Conservation (phyloP, 805 yeast species). For the Brettanomyces sp. region DNA sequence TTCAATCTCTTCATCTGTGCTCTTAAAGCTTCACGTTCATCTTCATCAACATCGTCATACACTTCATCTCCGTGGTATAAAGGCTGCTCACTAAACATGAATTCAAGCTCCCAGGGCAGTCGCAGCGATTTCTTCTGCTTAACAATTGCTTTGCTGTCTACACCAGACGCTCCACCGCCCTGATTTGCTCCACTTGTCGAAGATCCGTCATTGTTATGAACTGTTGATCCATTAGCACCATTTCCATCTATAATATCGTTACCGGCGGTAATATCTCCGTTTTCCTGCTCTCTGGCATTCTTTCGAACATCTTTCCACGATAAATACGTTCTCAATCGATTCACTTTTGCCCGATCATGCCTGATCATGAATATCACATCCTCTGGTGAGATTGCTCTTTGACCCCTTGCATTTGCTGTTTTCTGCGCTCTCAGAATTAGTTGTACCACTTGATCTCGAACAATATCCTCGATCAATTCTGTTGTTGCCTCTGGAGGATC, state of each 20-base stretch:
- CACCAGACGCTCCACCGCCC: conserved; percentile 22
- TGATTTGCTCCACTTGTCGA: conserved; percentile 30
- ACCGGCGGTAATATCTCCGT: conserved; percentile 32
- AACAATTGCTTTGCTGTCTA: conserved; percentile 33
- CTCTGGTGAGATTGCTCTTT: conserved; percentile 80
- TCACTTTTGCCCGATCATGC: conserved; percentile 90
- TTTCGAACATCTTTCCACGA: conserved; percentile 97
- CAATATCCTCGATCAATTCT: conserved; percentile 89
- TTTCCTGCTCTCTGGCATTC: conserved; percentile 51
- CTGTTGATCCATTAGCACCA: conserved; percentile 15
- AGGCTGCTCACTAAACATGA: conserved; percentile 89
- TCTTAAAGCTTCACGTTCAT: conserved; percentile 78
- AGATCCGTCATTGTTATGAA: conserved; percentile 11
- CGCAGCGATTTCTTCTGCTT: conserved; percentile 67
- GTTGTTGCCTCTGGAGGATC: conserved; percentile 93
- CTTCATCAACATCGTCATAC: conserved; percentile 59
- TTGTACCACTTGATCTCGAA: conserved; percentile 88
- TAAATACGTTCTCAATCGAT: conserved; percentile 78
- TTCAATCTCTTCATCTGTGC: conserved; percentile 85
- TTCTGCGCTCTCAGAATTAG: conserved; percentile 64
- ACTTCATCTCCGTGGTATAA: conserved; percentile 60
- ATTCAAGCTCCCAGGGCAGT: conserved; percentile 91
- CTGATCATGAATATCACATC: conserved; percentile 88
- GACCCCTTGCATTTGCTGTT: conserved; percentile 72
- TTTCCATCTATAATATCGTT: conserved; percentile 22